These are phyloP conservation scores for Xylaria sp. DNA, from an alignment of 2,329 filamentous ascomycete species.

Conservation along the genomic window DNA sequence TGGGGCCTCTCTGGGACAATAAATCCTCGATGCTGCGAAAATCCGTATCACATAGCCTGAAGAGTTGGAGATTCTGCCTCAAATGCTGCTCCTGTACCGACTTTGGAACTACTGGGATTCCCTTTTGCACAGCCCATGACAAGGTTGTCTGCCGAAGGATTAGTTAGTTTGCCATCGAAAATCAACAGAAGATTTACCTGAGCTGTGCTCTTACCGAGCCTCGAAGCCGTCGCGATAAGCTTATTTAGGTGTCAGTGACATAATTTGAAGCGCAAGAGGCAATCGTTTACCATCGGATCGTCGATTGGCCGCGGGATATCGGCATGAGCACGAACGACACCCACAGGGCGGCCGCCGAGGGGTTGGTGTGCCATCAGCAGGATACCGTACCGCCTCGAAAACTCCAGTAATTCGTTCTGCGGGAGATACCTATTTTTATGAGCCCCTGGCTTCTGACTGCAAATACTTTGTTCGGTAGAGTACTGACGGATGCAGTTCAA, in stretches of 20 bases:
- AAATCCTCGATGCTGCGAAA: slow-evolving; percentile 18
- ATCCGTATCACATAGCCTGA: slow-evolving; percentile 12
- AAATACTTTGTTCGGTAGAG: slow-evolving; percentile 1
- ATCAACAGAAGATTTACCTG: slow-evolving; percentile 11
- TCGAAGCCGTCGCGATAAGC: slow-evolving; percentile 16
- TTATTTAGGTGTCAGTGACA: slow-evolving; percentile 11
- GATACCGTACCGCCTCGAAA: slow-evolving; percentile 20
- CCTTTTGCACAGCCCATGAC: slow-evolving; percentile 25
- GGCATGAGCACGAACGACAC: slow-evolving; percentile 21
- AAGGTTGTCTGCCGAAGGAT: slow-evolving; percentile 12
- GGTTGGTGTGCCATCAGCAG: slow-evolving; percentile 26
- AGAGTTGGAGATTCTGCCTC: slow-evolving; percentile 19
- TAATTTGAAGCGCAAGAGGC: slow-evolving; percentile 6
- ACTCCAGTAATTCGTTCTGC: slow-evolving; percentile 23
- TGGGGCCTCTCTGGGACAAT: slow-evolving; percentile 9
- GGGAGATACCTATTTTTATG: slow-evolving; percentile 23
- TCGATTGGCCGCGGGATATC: slow-evolving; percentile 19
- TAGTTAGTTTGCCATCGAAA: neutral
- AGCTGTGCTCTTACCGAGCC: slow-evolving; percentile 19
- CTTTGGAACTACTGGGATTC: slow-evolving; percentile 22
- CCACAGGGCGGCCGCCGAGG: slow-evolving; percentile 24
- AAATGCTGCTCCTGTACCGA: slow-evolving; percentile 22
- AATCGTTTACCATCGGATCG: slow-evolving; percentile 19
- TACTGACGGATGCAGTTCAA: slow-evolving; percentile 26
- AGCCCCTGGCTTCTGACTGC: slow-evolving; percentile 1